These are phyloP conservation scores for Hymenoscyphus salicellus DNA, from an alignment of 2,329 filamentous ascomycete species.

Conservation along the genomic window DNA sequence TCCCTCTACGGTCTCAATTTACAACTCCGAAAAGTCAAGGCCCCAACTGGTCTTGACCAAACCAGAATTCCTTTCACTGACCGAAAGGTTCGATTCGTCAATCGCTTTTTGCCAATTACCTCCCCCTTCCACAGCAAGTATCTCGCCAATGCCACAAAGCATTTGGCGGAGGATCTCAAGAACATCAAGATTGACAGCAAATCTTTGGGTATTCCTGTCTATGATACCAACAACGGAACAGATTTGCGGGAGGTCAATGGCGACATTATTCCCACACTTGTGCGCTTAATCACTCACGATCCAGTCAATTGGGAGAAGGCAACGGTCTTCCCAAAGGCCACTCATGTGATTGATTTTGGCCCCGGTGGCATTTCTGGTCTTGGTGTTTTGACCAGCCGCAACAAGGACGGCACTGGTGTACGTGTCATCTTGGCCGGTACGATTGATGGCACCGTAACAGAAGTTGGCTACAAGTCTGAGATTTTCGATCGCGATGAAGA, in stretches of 20 bases:
- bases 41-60: slow-evolving; percentile 94
- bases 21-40: slow-evolving; percentile 93
- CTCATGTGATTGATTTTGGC: slow-evolving; percentile 94
- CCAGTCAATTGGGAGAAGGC: slow-evolving; percentile 95
- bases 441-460: slow-evolving; percentile 83
- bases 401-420: slow-evolving; percentile 97
- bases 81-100: slow-evolving; percentile 93
- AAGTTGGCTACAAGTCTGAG: slow-evolving; percentile 97
- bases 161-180: slow-evolving; percentile 85
- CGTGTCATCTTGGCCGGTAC: slow-evolving; percentile 91
- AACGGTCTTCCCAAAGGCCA: slow-evolving; percentile 84
- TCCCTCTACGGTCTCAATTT: slow-evolving; percentile 95
- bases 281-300: slow-evolving; percentile 92
- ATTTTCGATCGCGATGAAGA: slow-evolving; percentile 95
- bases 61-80: slow-evolving; percentile 91
- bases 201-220: slow-evolving; percentile 79
- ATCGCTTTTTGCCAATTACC: slow-evolving; percentile 95
- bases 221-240: slow-evolving; percentile 82
- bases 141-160: slow-evolving; percentile 73
- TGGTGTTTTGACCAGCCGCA: slow-evolving; percentile 92
- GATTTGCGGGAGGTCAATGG: slow-evolving; percentile 73
- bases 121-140: slow-evolving; percentile 98
- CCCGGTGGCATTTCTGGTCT: slow-evolving; percentile 95
- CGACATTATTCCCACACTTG: slow-evolving; percentile 79
- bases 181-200: slow-evolving; percentile 72